Percentiles rank a stretch among this genome's conserved stretches.
phyloP scores from a whole-genome alignment of 169 alveolate genomes.

The Cryptosporidium ubiquitum region DNA sequence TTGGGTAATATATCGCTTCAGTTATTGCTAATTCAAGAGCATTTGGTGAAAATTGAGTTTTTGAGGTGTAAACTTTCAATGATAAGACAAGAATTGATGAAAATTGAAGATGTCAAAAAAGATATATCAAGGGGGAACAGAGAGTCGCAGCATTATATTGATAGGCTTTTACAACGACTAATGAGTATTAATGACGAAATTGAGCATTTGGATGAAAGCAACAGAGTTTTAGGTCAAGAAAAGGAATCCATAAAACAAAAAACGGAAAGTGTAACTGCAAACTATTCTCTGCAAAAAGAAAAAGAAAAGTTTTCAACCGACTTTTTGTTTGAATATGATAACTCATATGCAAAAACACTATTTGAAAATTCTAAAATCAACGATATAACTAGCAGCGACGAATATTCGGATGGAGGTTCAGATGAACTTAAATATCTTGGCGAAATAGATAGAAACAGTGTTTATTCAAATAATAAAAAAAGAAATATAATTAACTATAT shows the following conservation, averaged over 20 bases:
- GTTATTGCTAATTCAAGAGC: constrained; percentile 55
- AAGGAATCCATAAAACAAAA: constrained; percentile 2
- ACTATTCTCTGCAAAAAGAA: constrained; percentile 22
- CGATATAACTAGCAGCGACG: constrained; percentile 20
- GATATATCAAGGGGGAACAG: constrained; percentile 70
- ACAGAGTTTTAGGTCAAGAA: constrained; percentile 46
- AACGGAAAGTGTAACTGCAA: not conserved
- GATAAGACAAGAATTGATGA: constrained; percentile 72
- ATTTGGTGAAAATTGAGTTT: constrained; percentile 62
- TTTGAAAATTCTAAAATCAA: constrained; percentile 60
- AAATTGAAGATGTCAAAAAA: constrained; percentile 57
- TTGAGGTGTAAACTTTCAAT: constrained; percentile 67
- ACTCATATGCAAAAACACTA: constrained; percentile 50
- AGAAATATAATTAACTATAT: constrained; percentile 5
- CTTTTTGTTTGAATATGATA: constrained; percentile 44
- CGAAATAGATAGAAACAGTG: not conserved
- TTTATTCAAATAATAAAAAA: not conserved
- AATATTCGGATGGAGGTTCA: not conserved
- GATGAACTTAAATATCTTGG: too few relatives aligned
- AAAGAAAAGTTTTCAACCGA: constrained; percentile 26
- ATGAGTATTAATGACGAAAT: constrained; percentile 70
- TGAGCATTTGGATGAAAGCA: constrained; percentile 62
- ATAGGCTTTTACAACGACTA: constrained; percentile 53
- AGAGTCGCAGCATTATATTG: constrained; percentile 61
- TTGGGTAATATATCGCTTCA: constrained; percentile 65